Evolutionary conservation across 768 basidiomycete genomes (phyloP).

Genomic region (Lactarius indigo): DNA sequence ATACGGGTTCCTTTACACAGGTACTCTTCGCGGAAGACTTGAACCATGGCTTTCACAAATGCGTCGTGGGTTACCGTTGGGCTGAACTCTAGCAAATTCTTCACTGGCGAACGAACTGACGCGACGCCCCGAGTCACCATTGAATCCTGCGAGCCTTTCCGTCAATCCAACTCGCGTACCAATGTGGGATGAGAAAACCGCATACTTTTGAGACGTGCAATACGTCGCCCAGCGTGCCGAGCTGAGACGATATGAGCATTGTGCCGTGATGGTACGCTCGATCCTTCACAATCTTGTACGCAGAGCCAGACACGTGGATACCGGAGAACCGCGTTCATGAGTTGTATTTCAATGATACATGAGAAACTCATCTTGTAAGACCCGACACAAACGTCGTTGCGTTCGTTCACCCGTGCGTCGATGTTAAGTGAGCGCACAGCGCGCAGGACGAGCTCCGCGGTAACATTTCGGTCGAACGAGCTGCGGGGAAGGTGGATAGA

Average conservation of each 20-base stretch:
- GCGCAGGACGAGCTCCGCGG: slow-evolving; percentile 70
- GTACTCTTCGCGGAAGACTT: slow-evolving; percentile 65
- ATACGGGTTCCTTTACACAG: slow-evolving; percentile 36
- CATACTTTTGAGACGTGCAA: slow-evolving; percentile 64
- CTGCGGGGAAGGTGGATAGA: slow-evolving; percentile 85
- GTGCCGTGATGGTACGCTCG: slow-evolving; percentile 98
- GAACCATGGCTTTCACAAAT: slow-evolving; percentile 67
- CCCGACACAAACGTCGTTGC: slow-evolving; percentile 88
- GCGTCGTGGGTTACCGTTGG: slow-evolving; percentile 54
- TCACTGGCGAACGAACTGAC: slow-evolving; percentile 90
- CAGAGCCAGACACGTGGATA: slow-evolving; percentile 89
- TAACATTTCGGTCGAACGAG: slow-evolving; percentile 74
- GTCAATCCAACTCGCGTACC: not conserved
- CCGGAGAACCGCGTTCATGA: slow-evolving; percentile 17
- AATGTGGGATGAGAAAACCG: not conserved
- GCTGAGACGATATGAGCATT: slow-evolving; percentile 86
- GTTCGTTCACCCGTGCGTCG: slow-evolving; percentile 75
- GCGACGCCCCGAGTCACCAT: slow-evolving; percentile 84
- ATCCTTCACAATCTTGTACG: slow-evolving; percentile 89
- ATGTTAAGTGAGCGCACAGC: slow-evolving; percentile 78
- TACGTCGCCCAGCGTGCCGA: slow-evolving; percentile 68
- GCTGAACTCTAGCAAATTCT: slow-evolving; percentile 65
- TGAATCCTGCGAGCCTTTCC: slow-evolving; percentile 47
- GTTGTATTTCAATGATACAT: slow-evolving; percentile 16
- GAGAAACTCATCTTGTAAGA: slow-evolving; percentile 77